Evolutionary conservation across 208 protist genomes (phyloP), one percentile per base, ranked within the genome.

Genomic region (Porcisia hertigi): DNA sequence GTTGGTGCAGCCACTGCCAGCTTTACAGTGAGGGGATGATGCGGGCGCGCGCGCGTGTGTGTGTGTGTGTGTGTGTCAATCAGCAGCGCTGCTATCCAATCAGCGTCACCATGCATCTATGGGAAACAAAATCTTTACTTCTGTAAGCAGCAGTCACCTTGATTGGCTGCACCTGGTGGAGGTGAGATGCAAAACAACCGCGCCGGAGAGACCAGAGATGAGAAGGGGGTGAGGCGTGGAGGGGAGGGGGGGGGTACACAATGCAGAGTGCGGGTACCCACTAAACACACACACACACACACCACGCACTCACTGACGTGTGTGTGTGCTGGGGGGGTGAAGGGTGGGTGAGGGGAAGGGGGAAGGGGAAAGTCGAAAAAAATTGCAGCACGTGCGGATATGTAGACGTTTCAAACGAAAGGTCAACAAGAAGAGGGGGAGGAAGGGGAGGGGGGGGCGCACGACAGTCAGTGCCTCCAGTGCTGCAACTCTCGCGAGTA

Each of bases 61-160:
- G 18, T n/a, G 16, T 30, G 34, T n/a, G 25, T 20, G 39, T 45
- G 62, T 3, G 34, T 8, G 36, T 4, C 63, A 52, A 23, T 30
- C 16, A 30, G 41, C 63, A 49, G 39, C 39, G 63, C 43, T 67
- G 63, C 47, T n/a, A n/a, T n/a, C n/a, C 57, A 5, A 20, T 23
- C 57, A 34, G 30, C 57, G 7, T 62, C 47, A 52, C 47, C 47
- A 41, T 39, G 4, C 12, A 9, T 41, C 25, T 65, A 34, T 30
- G 30, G 30, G 30, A 30, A 30, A 30, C 30, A 30, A 30, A 30
- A 30, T 30, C 30, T 30, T 30, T 30, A 30, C 30, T 30, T n/a
- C 49, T 66, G 59, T 73, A 36, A 65, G 67, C 57, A 30, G 34
- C 41, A 20, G 62, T 70, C 62, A 63, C 25, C 25, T 52, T 20